Evolutionary conservation across 176 grass and related monocot species (phyloP), one percentile per base, ranked within the genome.

Genomic region (Phyllostachys edulis): DNA sequence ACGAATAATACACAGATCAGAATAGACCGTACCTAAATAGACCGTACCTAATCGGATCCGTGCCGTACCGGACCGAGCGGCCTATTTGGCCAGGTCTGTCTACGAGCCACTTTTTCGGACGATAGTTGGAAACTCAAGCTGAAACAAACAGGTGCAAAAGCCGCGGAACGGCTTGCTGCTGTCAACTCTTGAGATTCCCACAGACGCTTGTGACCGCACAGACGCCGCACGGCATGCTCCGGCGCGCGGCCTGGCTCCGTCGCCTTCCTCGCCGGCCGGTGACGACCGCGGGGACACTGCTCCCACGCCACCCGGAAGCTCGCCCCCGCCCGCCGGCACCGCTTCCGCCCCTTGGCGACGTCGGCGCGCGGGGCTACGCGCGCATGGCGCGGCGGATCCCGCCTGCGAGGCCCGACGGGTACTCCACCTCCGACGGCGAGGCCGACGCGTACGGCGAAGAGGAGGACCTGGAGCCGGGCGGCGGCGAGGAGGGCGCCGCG

Each of bases 301-400:
- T 15, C 26, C 63, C 17, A 7, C 46, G 24, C 55, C 63, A 27
- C 26, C 55, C 45, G 78, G 37, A 39, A 7, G 6, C 55, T 73
- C 46, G 44, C 67, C 54, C 44, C 73, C 36, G 26, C 39, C 36
- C 38, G 39, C 4, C 50, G 24, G 6, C 16, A 11, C 16, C 17
- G 18, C 36, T 36, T 3, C 12, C 26, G 78, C 61, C 0, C 49
- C 78, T 20, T 12, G 51, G 46, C 9, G 61, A 12, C 77, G 71
- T 34, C 75, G 27, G 41, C 26, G 20, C 41, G 78, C 75, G 71
- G 40, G 64, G 46, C n/a, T 75, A 62, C 55, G n/a, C 21, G 18
- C 88, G 88, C n/a, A 94, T 94, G 85, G 88, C 92, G 52, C 79
- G 82, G 40, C 83, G 92, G 69, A 60, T 81, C 44, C 79, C 89